Evolutionary conservation across 331 rosid species (phyloP).

Genomic region (Quercus tomentella): DNA sequence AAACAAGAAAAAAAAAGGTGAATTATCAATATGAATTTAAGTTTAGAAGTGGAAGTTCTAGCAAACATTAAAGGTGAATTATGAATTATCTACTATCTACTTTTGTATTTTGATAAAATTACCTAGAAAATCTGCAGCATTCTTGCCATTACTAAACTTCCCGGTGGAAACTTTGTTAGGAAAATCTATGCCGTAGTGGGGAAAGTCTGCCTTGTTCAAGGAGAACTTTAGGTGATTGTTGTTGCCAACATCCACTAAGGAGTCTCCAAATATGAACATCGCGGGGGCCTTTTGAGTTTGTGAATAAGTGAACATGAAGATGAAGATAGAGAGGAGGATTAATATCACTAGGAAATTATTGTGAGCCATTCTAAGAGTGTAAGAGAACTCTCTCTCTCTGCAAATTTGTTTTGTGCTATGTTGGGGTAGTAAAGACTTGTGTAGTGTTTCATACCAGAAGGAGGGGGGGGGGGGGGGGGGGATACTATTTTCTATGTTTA

Average conservation of each 20-base stretch:
- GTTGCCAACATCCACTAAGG: conserved; percentile 80
- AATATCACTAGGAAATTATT: background rate
- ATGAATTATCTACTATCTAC: no score
- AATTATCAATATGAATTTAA: no score
- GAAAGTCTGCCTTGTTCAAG: conserved; percentile 60
- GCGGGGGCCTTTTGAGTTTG: conserved; percentile 49
- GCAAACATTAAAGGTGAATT: no score
- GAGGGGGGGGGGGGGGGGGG: no score
- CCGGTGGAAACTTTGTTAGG: conserved; percentile 57
- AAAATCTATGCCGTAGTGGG: conserved; percentile 67
- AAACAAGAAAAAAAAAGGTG: no score
- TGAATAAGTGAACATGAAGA: conserved; percentile 4
- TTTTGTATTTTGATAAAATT: background rate
- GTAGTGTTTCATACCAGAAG: conserved; percentile 8
- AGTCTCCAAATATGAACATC: conserved; percentile 72
- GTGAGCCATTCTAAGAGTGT: conserved; percentile 17
- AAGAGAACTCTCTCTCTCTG: no score
- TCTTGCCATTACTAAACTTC: conserved; percentile 67
- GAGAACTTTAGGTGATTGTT: conserved; percentile 58
- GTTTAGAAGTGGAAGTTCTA: no score
- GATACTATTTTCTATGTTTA: background rate
- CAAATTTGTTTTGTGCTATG: background rate
- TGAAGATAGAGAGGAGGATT: conserved; percentile 10
- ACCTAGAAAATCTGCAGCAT: conserved; percentile 73
- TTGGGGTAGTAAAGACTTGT: conserved; percentile 15